Base-by-base conservation (phyloP, 108 stramenopile species). In the Mayamaea pseudoterrestris region DNA sequence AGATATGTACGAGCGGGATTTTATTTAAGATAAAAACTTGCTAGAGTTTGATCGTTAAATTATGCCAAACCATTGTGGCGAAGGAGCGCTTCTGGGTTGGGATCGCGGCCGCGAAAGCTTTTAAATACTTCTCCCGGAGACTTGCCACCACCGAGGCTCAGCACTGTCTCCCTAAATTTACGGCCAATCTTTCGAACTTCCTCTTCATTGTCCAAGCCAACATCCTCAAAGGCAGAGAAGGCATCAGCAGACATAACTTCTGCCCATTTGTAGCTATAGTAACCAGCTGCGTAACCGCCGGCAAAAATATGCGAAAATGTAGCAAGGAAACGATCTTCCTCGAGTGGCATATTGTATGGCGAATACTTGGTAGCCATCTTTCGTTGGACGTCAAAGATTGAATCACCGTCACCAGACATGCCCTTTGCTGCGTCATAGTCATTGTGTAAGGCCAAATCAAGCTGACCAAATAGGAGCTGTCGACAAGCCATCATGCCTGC, bases 161-260 rank as follows among this genome's bases (percentile, higher is more conserved):
- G 61, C 0, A 97, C 90, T 16, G 96, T 97, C 22, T 97, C 89
- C 5, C 93, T 66, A 90, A 99, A 99, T 29, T 61, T 68, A 41
- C 44, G 48, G 34, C 95, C 95, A 30, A 94, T 77, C 23, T 60
- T 60, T 37, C 61, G 62, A 16, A 96, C 79, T 28, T 60, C 89
- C 52, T 91, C 91, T 61, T 96, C 88, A 44, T 97, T 91, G 47
- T 96, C 96, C 27, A 97, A 68, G 27, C 96, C 96, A 31, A 81
- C 95, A 47, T 99, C 98, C 53, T 99, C 95, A 57, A 99, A 97
- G 12, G 95, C 96, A 21, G 78, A 88, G 60, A 97, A 99, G 8
- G 96, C 98, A 63, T 99, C 96, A 1, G 96, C 93, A 44, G 70
- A 67, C 93, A 99, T 94, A 18, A 99, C 70, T 73, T 97, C 95